Conservation (phyloP, 805 yeast species). For the Saccharomyces paradoxus region DNA sequence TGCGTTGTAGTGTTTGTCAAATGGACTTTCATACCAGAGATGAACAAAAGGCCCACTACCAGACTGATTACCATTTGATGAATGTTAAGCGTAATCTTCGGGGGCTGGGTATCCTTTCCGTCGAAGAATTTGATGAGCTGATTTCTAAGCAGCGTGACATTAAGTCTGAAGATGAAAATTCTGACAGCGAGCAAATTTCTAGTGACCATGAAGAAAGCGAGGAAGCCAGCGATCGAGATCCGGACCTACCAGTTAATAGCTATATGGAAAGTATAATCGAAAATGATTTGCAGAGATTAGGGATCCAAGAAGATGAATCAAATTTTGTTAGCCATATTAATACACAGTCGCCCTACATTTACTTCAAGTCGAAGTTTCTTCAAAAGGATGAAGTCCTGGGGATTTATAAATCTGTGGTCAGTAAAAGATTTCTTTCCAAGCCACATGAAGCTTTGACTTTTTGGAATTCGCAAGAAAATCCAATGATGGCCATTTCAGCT, state of each 20-base stretch:
- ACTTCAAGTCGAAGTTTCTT: conserved; percentile 44
- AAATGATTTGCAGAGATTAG: conserved; percentile 13
- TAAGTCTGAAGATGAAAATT: conserved; percentile 42
- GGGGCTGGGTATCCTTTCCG: conserved; percentile 41
- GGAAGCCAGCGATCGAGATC: conserved; percentile 17
- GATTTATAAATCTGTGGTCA: conserved; percentile 56
- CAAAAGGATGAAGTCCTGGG: conserved; percentile 48
- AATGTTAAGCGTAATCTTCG: conserved; percentile 48
- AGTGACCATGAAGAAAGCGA: conserved; percentile 17
- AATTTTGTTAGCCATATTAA: conserved; percentile 45
- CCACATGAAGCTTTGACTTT: conserved; percentile 45
- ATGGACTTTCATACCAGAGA: conserved; percentile 11
- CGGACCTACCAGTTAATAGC: conserved; percentile 1
- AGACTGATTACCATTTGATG: conserved; percentile 49
- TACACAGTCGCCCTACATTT: conserved; percentile 62
- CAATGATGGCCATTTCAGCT: conserved; percentile 46
- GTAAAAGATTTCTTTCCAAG: conserved; percentile 32
- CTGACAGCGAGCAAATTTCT: conserved; percentile 24
- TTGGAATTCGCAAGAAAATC: conserved; percentile 29
- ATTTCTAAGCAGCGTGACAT: conserved; percentile 43
- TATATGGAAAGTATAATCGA: conserved; percentile 24
- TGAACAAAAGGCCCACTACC: conserved; percentile 39
- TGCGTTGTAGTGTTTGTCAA: conserved; percentile 22
- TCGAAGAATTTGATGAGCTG: conserved; percentile 49
- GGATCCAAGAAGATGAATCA: conserved; percentile 22